phyloP scores from a whole-genome alignment of 2,329 filamentous ascomycete genomes.

The Fusarium tricinctum region DNA sequence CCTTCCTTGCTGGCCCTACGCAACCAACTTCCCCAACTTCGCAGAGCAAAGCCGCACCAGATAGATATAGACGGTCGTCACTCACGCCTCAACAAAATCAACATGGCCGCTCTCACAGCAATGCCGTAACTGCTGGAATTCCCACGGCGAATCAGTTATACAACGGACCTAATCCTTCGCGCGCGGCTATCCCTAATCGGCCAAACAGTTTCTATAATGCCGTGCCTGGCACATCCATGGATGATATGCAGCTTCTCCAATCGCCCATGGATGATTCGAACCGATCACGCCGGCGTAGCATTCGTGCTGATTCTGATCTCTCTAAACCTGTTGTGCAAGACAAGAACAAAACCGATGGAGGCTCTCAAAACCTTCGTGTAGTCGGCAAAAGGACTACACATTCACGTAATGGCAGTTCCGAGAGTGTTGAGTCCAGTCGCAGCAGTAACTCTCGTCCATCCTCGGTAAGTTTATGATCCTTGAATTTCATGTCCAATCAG shows the following conservation, averaged over 20 bases:
- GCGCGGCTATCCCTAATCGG: constrained; percentile 58
- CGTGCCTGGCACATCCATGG: constrained; percentile 66
- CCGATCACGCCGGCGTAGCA: constrained; percentile 84
- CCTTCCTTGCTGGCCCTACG: constrained; percentile 57
- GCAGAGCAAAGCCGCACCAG: constrained; percentile 69
- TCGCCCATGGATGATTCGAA: constrained; percentile 76
- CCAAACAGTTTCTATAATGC: constrained; percentile 67
- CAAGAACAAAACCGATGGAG: constrained; percentile 54
- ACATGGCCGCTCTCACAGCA: constrained; percentile 57
- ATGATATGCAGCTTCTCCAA: constrained; percentile 77
- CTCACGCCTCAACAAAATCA: constrained; percentile 56
- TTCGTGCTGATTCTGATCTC: constrained; percentile 69
- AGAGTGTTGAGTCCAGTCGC: constrained; percentile 72
- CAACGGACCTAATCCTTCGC: constrained; percentile 48
- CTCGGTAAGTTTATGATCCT: constrained; percentile 70
- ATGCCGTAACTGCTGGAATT: constrained; percentile 46
- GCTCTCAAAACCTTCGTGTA: constrained; percentile 58
- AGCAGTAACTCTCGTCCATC: constrained; percentile 72
- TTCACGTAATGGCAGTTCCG: constrained; percentile 71
- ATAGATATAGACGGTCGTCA: constrained; percentile 80
- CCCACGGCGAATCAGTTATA: constrained; percentile 52
- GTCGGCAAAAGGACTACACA: constrained; percentile 50
- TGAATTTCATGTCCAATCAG: constrained; percentile 61
- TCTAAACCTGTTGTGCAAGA: constrained; percentile 37
- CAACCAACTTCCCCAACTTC: constrained; percentile 63